phyloP scores from a whole-genome alignment of 306 rosid genomes.

The Sesbania bispinosa region DNA sequence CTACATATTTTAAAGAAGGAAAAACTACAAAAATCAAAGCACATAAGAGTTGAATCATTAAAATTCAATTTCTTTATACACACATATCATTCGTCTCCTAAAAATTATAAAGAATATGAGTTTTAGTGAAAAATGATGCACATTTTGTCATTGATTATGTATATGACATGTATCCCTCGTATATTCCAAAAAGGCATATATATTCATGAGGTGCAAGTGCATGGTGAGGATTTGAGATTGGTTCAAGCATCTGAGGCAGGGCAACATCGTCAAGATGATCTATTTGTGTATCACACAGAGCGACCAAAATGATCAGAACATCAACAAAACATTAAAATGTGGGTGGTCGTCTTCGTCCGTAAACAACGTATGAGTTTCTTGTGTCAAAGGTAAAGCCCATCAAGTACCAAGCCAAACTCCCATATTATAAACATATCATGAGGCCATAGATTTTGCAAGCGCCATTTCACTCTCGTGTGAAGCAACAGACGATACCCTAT shows the following conservation, averaged over 20 bases:
- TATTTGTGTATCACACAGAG: background rate
- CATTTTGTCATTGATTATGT: background rate
- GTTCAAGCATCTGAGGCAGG: background rate
- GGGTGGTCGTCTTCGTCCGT: no score
- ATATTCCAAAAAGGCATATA: constrained; percentile 3
- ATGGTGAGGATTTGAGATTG: background rate
- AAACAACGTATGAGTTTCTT: no score
- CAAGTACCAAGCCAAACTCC: background rate
- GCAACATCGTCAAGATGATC: background rate
- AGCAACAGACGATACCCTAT: constrained; percentile 21
- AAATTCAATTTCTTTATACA: constrained; percentile 19
- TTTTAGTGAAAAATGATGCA: background rate
- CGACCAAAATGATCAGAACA: constrained; percentile 16
- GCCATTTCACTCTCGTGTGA: constrained; percentile 76
- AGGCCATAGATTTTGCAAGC: constrained; percentile 46
- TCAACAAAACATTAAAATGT: background rate
- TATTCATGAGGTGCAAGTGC: constrained; percentile 23
- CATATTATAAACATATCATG: no score
- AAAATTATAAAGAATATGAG: background rate
- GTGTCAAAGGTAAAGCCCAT: no score
- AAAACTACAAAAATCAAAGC: constrained; percentile 7
- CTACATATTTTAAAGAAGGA: background rate
- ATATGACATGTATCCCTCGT: background rate
- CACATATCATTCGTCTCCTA: background rate
- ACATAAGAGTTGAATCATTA: background rate